phyloP scores from a whole-genome alignment of 345 rosid genomes.

The Salix brachista region DNA sequence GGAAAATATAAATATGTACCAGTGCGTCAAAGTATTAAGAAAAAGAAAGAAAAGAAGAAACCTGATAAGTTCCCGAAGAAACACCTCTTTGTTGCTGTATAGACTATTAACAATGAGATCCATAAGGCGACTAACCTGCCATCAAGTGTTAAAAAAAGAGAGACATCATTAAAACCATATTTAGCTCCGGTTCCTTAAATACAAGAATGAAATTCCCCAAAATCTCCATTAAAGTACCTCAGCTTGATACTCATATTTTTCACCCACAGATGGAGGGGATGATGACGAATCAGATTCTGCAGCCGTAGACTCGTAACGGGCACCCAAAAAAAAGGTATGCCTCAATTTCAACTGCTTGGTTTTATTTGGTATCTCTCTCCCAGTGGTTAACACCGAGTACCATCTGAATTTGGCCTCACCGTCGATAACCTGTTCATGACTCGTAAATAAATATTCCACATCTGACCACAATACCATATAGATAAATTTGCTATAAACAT shows the following conservation, averaged over 20 bases:
- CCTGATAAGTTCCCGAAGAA: constrained; percentile 96
- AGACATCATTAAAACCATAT: background rate
- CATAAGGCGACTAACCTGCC: constrained; percentile 98
- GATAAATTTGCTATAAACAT: background rate
- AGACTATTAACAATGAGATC: constrained; percentile 94
- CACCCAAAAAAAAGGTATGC: constrained; percentile 36
- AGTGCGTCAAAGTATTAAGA: background rate
- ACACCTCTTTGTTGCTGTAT: constrained; percentile 97
- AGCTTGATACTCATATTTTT: constrained; percentile 93
- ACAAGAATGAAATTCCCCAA: background rate
- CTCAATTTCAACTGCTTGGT: constrained; percentile 28
- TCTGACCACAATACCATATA: background rate
- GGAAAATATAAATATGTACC: no score
- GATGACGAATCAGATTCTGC: constrained; percentile 60
- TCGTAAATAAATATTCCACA: background rate
- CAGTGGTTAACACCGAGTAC: constrained; percentile 47
- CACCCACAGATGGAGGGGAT: constrained; percentile 43
- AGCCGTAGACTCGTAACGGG: constrained; percentile 59
- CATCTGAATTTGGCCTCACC: constrained; percentile 43
- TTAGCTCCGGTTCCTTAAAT: background rate
- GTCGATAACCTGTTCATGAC: constrained; percentile 37
- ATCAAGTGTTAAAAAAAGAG: background rate
- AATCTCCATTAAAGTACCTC: constrained; percentile 43
- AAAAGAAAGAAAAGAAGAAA: background rate
- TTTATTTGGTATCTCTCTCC: constrained; percentile 20